A percentile compares a stretch with the other conserved stretches of the same genome.
Evolutionary conservation across 129 eudicot species (phyloP).

Genomic region (Helianthus tuberosus): DNA sequence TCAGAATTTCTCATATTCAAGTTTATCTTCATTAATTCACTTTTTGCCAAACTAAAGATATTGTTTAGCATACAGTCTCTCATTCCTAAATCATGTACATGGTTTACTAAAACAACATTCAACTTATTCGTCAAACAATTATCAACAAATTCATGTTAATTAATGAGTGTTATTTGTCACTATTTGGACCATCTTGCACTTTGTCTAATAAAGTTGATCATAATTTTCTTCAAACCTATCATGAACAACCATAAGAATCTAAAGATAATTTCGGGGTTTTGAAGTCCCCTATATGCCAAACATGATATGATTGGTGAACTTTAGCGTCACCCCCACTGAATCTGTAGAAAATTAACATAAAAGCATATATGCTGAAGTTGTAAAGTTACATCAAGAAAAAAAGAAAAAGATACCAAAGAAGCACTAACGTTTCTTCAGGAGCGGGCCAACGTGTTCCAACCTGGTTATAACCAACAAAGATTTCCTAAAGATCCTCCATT

Average conservation of each 20-base stretch:
- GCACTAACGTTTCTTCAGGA: not conserved
- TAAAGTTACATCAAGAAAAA: constrained; percentile 16
- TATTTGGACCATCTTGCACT: not conserved
- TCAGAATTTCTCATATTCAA: constrained; percentile 4
- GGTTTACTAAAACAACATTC: not conserved
- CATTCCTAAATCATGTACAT: not conserved
- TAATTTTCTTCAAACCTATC: not conserved
- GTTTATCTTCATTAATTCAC: not conserved
- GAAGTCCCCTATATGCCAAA: not conserved
- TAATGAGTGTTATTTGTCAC: not conserved
- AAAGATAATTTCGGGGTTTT: not conserved
- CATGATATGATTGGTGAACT: constrained; percentile 15
- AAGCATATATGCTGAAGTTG: constrained; percentile 22
- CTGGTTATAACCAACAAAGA: constrained; percentile 23
- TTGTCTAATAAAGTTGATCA: not conserved
- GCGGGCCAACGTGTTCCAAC: constrained; percentile 13
- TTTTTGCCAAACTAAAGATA: not conserved
- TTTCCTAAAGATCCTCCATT: constrained; percentile 13
- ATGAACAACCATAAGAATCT: not conserved
- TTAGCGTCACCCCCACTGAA: constrained; percentile 13
- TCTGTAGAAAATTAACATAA: constrained; percentile 9
- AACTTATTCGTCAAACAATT: not conserved
- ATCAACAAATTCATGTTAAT: not conserved
- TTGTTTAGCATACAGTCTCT: not conserved
- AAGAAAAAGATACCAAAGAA: constrained; percentile 5